Conservation (phyloP, 306 rosid genomes). For the Acacia melanoxylon region DNA sequence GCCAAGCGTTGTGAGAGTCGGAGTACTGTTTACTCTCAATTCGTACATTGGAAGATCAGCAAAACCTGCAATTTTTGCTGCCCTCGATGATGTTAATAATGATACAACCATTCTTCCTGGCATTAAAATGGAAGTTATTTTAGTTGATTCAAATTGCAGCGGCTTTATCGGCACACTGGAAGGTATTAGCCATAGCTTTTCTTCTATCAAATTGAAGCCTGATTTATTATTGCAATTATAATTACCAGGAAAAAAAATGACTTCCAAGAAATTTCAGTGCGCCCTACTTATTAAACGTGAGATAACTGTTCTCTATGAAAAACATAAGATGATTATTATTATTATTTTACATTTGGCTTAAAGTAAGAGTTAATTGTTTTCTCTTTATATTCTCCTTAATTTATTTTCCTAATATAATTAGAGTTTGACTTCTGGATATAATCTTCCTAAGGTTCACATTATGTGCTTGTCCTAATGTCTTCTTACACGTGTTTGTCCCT, state of each 20-base stretch:
- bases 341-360: neutral
- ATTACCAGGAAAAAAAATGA: neutral
- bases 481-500: too few relatives aligned
- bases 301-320: too few relatives aligned
- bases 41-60: slow-evolving; percentile 70
- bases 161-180: slow-evolving; percentile 72
- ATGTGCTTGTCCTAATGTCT: too few relatives aligned
- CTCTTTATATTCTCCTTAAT: neutral
- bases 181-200: slow-evolving; percentile 47
- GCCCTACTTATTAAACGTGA: neutral
- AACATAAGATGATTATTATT: neutral
- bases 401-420: slow-evolving; percentile 2
- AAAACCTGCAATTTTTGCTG: slow-evolving; percentile 57
- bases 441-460: too few relatives aligned
- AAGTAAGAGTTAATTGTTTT: neutral
- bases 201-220: neutral
- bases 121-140: slow-evolving; percentile 36
- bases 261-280: neutral
- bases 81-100: slow-evolving; percentile 58
- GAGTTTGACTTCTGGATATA: slow-evolving; percentile 1
- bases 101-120: slow-evolving; percentile 55
- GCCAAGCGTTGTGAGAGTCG: slow-evolving; percentile 58
- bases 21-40: slow-evolving; percentile 57
- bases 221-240: too few relatives aligned
- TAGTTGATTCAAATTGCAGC: slow-evolving; percentile 64